These are phyloP conservation scores for Acacia melanoxylon DNA, from an alignment of 306 rosid genomes.

Conservation along the genomic window DNA sequence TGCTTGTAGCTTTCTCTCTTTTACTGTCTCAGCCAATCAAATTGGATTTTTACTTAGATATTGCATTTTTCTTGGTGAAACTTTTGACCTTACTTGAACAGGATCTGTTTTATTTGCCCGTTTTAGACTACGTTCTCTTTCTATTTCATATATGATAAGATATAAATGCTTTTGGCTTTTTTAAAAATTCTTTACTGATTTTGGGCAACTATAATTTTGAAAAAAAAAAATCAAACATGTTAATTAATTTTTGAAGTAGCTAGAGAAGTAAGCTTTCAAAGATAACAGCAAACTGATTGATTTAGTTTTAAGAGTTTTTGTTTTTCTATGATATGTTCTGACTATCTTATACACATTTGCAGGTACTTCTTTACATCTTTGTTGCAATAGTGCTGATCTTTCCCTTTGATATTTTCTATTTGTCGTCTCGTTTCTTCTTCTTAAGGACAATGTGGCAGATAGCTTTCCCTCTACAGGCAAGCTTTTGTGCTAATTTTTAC, in stretches of 20 bases:
- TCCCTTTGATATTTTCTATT: conserved; percentile 94
- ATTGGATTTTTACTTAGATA: conserved; percentile 17
- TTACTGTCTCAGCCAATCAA: conserved; percentile 12
- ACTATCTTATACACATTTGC: conserved; percentile 44
- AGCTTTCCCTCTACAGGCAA: conserved; percentile 90
- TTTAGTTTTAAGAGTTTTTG: conserved; percentile 24
- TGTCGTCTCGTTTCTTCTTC: conserved; percentile 88
- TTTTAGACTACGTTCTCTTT: conserved; percentile 14
- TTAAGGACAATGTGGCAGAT: conserved; percentile 86
- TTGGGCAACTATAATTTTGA: not conserved
- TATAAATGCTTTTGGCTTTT: not conserved
- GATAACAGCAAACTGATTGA: conserved; percentile 14
- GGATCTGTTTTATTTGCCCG: not conserved
- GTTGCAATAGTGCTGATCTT: conserved; percentile 79
- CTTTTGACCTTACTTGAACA: not conserved
- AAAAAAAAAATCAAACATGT: conserved; percentile 20
- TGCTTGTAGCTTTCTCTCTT: conserved; percentile 26
- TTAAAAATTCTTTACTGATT: not conserved
- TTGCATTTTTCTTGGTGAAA: not conserved
- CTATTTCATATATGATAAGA: not conserved
- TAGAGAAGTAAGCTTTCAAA: conserved; percentile 6
- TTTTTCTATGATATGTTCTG: conserved; percentile 28
- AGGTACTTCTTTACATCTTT: conserved; percentile 89
- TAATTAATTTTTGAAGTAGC: conserved; percentile 17
- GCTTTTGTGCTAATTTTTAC: conserved; percentile 22